A percentile compares a stretch with the other conserved stretches of the same genome.
phyloP scores from a whole-genome alignment of 2,329 filamentous ascomycete species.

The Arthrinium puccinioides region DNA sequence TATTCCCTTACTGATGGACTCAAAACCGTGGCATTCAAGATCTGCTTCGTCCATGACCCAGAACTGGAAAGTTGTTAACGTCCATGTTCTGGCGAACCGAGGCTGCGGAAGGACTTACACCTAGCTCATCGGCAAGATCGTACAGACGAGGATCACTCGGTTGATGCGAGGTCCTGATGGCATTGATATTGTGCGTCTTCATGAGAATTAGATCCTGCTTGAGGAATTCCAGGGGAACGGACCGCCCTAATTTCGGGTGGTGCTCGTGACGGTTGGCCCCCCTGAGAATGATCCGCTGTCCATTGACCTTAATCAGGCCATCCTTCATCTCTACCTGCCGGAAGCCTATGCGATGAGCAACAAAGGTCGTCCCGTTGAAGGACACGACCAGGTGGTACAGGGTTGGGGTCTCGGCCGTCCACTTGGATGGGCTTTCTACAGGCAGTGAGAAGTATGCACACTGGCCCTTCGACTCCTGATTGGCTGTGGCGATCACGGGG shows the following conservation, averaged over 20 bases:
- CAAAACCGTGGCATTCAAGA: constrained; percentile 32
- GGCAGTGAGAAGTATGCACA: constrained; percentile 16
- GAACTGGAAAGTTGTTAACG: constrained; percentile 26
- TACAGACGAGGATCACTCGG: constrained; percentile 47
- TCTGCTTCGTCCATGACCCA: constrained; percentile 46
- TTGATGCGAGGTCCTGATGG: constrained; percentile 53
- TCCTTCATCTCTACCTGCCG: constrained; percentile 51
- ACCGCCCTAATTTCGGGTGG: constrained; percentile 46
- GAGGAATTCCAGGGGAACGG: constrained; percentile 48
- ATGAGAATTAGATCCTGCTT: constrained; percentile 49
- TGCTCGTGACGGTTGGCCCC: constrained; percentile 59
- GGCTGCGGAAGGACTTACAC: constrained; percentile 16
- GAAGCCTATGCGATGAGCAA: constrained; percentile 50
- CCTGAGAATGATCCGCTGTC: constrained; percentile 46
- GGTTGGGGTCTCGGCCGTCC: constrained; percentile 55
- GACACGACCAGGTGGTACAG: constrained; percentile 37
- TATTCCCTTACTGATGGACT: constrained; percentile 13
- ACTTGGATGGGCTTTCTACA: constrained; percentile 43
- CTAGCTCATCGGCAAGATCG: constrained; percentile 47
- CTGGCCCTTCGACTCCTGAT: constrained; percentile 25
- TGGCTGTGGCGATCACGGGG: constrained; percentile 46
- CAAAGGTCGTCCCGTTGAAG: constrained; percentile 19
- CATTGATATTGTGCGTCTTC: constrained; percentile 58
- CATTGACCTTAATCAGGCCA: constrained; percentile 50
- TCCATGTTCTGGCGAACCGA: background rate